phyloP scores from a whole-genome alignment of 768 basidiomycete genomes.

The Lactifluus piperatus region DNA sequence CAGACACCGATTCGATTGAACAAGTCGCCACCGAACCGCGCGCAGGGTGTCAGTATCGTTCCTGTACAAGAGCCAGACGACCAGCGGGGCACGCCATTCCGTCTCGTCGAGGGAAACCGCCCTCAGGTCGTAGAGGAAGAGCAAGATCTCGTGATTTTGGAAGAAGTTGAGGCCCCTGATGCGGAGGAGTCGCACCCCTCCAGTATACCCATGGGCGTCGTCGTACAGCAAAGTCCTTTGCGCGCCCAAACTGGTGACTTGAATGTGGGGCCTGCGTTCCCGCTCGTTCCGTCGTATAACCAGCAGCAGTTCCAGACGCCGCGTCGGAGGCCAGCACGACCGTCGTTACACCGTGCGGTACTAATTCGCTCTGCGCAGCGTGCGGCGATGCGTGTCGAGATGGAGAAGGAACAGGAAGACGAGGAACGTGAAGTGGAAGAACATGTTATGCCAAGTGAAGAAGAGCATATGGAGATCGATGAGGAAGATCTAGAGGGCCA shows the following conservation, averaged over 20 bases:
- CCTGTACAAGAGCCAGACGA: constrained; percentile 23
- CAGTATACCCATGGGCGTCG: constrained; percentile 13
- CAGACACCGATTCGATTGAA: constrained; percentile 40
- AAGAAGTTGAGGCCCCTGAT: constrained; percentile 43
- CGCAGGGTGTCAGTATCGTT: neutral
- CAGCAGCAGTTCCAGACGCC: constrained; percentile 20
- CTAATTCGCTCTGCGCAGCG: constrained; percentile 63
- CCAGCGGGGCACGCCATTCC: constrained; percentile 36
- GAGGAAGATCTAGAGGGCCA: constrained; percentile 11
- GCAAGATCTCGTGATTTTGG: constrained; percentile 61
- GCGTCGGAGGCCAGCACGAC: constrained; percentile 27
- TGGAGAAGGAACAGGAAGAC: constrained; percentile 42
- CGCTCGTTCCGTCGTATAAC: constrained; percentile 21
- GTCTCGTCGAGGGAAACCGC: constrained; percentile 56
- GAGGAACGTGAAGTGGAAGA: constrained; percentile 29
- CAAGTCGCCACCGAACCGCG: constrained; percentile 21
- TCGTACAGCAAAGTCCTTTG: neutral
- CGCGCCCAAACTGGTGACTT: constrained; percentile 8
- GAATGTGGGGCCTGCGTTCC: constrained; percentile 7
- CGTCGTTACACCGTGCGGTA: constrained; percentile 59
- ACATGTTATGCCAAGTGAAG: constrained; percentile 9
- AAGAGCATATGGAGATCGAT: constrained; percentile 20
- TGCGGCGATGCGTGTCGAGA: constrained; percentile 42
- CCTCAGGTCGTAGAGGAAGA: constrained; percentile 66
- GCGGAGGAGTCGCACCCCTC: neutral